Base-by-base conservation (phyloP, 1,284 basidiomycete species). In the Peniophora sp. region DNA sequence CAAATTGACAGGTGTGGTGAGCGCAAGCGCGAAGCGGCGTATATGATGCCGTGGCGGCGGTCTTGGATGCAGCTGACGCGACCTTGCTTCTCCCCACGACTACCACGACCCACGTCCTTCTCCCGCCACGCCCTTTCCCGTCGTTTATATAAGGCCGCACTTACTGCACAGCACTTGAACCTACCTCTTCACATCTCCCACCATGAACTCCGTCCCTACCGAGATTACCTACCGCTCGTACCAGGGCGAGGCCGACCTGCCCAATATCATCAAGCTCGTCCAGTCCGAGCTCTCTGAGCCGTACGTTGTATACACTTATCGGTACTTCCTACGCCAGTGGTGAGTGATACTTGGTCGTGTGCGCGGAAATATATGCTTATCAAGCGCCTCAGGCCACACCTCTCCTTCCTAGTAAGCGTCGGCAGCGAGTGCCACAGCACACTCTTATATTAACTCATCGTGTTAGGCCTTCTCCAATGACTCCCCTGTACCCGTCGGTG, bases 321-420 rank as follows among this genome's bases (percentile, higher is more conserved):
- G 93, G 2, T 97, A 97, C 67, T 97, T 97, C 65, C 77, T 99
- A 12, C 83, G 92, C 61, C 88, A 93, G 60, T 99, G 97, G 95
- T 94, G 52, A 58, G 80, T 67, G 9, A 24, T 34, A 34, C 50
- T 6, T 34, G 20, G 22, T 36, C 5, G 9, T 39, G 38, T 39
- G 25, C 43, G 51, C 49, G 24, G 3, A 34, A 32, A 32, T 32
- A 32, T 17, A 44, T 48, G 50, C 50, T 53, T 27, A 55, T 51
- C 48, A 45, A 46, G 43, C 35, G 51, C 34, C 53, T 1, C 58
- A 97, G 94, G 94, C 96, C 97, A 1, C 85, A 97, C 64, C 78
- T 98, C 17, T 85, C 92, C 3, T 96, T 94, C 65, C 78, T 98
- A 50, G 95, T 92, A 59, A 66, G 79, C 67, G n/a, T 41, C 38